These are phyloP conservation scores for Paramyrothecium sp. DNA, from an alignment of 2,329 filamentous ascomycete genomes.

Conservation along the genomic window DNA sequence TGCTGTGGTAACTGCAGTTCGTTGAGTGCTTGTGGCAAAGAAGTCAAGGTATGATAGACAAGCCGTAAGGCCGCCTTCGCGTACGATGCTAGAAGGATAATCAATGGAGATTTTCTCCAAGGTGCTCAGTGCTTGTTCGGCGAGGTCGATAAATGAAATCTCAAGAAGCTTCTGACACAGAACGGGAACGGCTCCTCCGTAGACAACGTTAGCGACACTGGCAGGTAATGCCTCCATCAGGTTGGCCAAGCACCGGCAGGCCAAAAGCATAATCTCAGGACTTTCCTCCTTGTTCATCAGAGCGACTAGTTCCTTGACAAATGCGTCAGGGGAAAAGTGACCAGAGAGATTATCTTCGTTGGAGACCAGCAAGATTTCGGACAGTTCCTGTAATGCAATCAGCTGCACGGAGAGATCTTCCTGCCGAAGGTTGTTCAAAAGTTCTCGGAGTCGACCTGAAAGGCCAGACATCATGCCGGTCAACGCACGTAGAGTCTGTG, in stretches of 20 bases:
- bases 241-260: constrained; percentile 93
- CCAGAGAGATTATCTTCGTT: constrained; percentile 96
- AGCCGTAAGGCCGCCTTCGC: constrained; percentile 92
- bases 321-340: constrained; percentile 90
- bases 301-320: constrained; percentile 88
- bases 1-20: constrained; percentile 93
- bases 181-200: constrained; percentile 93
- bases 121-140: constrained; percentile 94
- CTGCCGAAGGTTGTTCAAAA: constrained; percentile 71
- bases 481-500: constrained; percentile 79
- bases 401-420: constrained; percentile 89
- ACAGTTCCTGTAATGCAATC: constrained; percentile 89
- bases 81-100: constrained; percentile 91
- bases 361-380: constrained; percentile 88
- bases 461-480: constrained; percentile 91
- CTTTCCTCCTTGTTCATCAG: constrained; percentile 96
- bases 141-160: constrained; percentile 95
- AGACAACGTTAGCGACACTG: constrained; percentile 92
- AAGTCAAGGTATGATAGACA: constrained; percentile 96
- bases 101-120: constrained; percentile 97
- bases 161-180: constrained; percentile 93
- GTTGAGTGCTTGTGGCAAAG: constrained; percentile 94
- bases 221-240: constrained; percentile 95
- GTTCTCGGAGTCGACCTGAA: constrained; percentile 74
- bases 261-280: constrained; percentile 94